These are phyloP conservation scores for Thelonectria discophora DNA, from an alignment of 2,329 filamentous ascomycete species.

Conservation along the genomic window DNA sequence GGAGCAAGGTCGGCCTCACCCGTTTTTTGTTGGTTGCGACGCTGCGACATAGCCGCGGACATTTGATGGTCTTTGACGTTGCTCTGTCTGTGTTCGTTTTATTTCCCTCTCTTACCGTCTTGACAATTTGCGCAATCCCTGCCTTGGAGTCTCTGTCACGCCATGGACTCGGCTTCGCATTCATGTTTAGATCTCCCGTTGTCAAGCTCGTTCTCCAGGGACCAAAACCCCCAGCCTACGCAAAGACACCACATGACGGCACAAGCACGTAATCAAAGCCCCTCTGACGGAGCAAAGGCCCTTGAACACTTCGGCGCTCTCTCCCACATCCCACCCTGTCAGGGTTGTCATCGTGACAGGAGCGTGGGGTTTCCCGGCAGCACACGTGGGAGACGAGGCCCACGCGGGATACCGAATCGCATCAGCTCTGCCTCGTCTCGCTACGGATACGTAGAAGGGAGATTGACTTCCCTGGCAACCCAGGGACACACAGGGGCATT, in stretches of 20 bases:
- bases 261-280: constrained; percentile 28
- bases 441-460: no score
- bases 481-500: constrained; percentile 8
- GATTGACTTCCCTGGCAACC: no score
- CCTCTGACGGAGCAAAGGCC: no score
- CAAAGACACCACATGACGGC: constrained; percentile 5
- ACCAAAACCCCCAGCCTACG: no score
- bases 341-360: constrained; percentile 27
- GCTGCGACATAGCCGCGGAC: not conserved
- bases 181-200: no score
- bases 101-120: not conserved
- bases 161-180: not conserved
- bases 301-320: constrained; percentile 4
- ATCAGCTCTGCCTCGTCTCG: not conserved
- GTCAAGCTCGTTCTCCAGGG: no score
- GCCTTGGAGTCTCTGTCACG: not conserved
- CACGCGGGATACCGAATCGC: constrained; percentile 20
- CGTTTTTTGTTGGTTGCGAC: constrained; percentile 11
- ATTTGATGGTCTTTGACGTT: not conserved
- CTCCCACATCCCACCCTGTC: constrained; percentile 33
- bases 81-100: no score
- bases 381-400: constrained; percentile 25
- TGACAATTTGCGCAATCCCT: not conserved
- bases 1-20: constrained; percentile 9
- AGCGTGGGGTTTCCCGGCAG: constrained; percentile 31